A percentile compares a stretch with the other conserved stretches of the same genome.
Conservation (phyloP, 164 flowering plant genomes). For the Aristolochia fimbriata region DNA sequence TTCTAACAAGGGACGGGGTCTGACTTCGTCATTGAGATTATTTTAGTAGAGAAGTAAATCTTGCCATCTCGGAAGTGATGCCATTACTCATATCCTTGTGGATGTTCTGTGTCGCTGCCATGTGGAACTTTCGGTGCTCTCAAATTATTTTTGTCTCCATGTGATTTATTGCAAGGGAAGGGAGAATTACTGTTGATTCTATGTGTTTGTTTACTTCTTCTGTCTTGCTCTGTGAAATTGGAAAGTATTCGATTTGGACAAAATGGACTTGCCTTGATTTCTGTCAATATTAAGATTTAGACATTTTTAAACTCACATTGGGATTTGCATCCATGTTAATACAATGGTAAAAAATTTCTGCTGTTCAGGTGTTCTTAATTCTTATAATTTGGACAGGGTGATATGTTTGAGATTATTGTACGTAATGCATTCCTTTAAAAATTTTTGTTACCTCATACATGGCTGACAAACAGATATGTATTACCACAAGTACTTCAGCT, state of each 20-base stretch:
- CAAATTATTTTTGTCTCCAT: not conserved
- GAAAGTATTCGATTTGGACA: not conserved
- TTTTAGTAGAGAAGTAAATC: not conserved
- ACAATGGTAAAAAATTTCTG: not conserved
- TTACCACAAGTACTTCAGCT: constrained; percentile 91
- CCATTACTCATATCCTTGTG: too few relatives aligned
- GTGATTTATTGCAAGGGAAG: not conserved
- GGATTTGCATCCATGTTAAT: not conserved
- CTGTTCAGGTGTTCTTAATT: not conserved
- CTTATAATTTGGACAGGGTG: not conserved
- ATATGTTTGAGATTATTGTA: not conserved
- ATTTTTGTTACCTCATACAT: not conserved
- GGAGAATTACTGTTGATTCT: not conserved
- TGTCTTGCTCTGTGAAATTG: too few relatives aligned
- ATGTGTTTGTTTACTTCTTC: not conserved
- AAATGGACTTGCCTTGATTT: not conserved
- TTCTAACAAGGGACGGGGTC: not conserved
- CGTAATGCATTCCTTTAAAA: not conserved
- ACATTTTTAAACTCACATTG: not conserved
- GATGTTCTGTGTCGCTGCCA: too few relatives aligned
- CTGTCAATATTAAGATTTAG: not conserved
- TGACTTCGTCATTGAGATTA: too few relatives aligned
- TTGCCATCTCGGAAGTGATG: too few relatives aligned
- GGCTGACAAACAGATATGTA: constrained; percentile 36
- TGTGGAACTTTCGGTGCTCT: too few relatives aligned